Evolutionary conservation across 2,329 filamentous ascomycete genomes (phyloP).

Genomic region (Pseudocercospora pini-densiflorae): DNA sequence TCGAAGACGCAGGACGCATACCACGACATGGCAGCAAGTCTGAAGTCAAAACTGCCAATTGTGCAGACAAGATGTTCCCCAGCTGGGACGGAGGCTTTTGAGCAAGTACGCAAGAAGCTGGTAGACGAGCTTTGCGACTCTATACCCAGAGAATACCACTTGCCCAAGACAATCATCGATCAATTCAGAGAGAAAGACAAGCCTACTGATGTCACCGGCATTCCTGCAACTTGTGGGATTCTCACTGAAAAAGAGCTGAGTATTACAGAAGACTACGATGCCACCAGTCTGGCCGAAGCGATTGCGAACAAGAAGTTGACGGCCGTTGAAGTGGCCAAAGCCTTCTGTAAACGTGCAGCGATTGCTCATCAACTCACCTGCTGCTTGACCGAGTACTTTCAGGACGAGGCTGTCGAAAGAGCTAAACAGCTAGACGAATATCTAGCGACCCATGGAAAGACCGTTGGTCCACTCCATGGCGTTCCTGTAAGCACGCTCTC

Average conservation of each 20-base stretch:
- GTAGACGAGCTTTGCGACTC: constrained; percentile 13
- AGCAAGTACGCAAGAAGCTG: constrained; percentile 10
- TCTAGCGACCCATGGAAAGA: constrained; percentile 20
- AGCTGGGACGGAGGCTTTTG: constrained; percentile 14
- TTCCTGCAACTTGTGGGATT: constrained; percentile 23
- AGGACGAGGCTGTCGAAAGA: constrained; percentile 26
- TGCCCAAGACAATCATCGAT: constrained; percentile 14
- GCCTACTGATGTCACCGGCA: constrained; percentile 21
- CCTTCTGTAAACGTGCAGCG: constrained; percentile 27
- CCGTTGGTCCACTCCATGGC: constrained; percentile 27
- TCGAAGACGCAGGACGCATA: neutral
- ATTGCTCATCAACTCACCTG: constrained; percentile 28
- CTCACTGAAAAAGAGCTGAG: constrained; percentile 19
- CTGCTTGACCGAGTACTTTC: constrained; percentile 28
- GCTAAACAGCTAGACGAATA: constrained; percentile 25
- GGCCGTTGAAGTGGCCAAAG: constrained; percentile 24
- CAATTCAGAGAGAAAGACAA: constrained; percentile 1
- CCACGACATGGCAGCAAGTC: neutral
- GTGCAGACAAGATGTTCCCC: constrained; percentile 13
- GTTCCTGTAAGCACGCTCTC: constrained; percentile 12
- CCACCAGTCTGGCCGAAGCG: constrained; percentile 17
- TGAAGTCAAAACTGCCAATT: constrained; percentile 2
- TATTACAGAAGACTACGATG: constrained; percentile 27
- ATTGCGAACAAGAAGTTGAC: constrained; percentile 20
- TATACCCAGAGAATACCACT: constrained; percentile 13